Evolutionary conservation across 202 grass and related monocot genomes (phyloP).

Genomic region (Zizania palustris): DNA sequence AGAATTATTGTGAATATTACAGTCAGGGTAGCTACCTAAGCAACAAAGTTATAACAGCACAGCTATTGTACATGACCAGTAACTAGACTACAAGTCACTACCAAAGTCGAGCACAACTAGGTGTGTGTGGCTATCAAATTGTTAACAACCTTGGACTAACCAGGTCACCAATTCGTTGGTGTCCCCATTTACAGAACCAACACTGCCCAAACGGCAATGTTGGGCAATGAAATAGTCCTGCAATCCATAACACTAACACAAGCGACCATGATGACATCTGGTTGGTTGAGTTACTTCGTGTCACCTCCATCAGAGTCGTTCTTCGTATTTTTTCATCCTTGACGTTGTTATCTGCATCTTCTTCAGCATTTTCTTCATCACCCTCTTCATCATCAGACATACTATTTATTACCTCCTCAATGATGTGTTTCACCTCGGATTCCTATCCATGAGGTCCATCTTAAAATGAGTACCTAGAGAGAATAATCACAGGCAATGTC

Average conservation of each 20-base stretch:
- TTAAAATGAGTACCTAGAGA: conserved; percentile 74
- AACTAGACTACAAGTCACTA: conserved; percentile 54
- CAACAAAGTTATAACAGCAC: conserved; percentile 34
- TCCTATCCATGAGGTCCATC: conserved; percentile 92
- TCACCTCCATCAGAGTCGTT: conserved; percentile 45
- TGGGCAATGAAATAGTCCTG: not conserved
- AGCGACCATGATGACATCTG: conserved; percentile 8
- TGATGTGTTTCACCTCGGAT: conserved; percentile 87
- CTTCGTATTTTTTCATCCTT: conserved; percentile 41
- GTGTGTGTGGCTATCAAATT: conserved; percentile 45
- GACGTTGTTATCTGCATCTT: conserved; percentile 37
- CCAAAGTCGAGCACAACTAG: conserved; percentile 55
- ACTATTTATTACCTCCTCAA: conserved; percentile 96
- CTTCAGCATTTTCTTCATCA: conserved; percentile 62
- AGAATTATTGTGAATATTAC: conserved; percentile 55
- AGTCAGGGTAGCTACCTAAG: conserved; percentile 62
- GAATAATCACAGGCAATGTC: conserved; percentile 1
- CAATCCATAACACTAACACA: conserved; percentile 19
- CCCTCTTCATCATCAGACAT: conserved; percentile 87
- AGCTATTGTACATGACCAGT: conserved; percentile 72
- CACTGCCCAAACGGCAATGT: not conserved
- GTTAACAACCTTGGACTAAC: conserved; percentile 46
- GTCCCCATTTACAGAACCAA: conserved; percentile 47
- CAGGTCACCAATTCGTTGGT: conserved; percentile 20
- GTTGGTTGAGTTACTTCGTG: conserved; percentile 32